A percentile compares a stretch with the other conserved stretches of the same genome.
These are phyloP conservation scores for Fusarium sp. DNA, from an alignment of 2,329 filamentous ascomycete genomes.

Conservation along the genomic window DNA sequence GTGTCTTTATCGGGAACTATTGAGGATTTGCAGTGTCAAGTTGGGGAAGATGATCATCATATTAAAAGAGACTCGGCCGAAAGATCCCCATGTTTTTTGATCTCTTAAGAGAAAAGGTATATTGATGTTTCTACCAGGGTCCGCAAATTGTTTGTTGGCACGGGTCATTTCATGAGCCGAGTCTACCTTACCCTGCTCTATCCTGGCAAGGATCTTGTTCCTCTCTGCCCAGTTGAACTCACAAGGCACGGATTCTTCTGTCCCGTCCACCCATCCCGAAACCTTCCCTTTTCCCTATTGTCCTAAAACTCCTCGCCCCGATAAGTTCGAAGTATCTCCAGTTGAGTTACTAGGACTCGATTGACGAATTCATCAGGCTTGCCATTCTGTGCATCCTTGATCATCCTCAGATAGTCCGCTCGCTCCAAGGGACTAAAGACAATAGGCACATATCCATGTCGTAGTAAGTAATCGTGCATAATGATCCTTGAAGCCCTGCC, in stretches of 20 bases:
- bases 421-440: no score
- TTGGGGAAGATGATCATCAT: neutral
- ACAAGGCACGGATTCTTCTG: neutral
- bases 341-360: no score
- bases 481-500: no score
- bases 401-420: no score
- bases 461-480: no score
- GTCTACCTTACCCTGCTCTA: neutral
- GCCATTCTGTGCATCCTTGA: no score
- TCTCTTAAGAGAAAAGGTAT: neutral
- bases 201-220: neutral
- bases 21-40: neutral
- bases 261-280: no score
- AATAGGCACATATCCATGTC: no score
- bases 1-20: neutral
- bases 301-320: no score
- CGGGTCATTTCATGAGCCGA: neutral
- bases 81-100: neutral
- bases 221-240: neutral
- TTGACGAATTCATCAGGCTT: no score
- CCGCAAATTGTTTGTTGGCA: neutral
- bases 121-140: neutral
- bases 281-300: no score
- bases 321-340: no score
- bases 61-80: neutral